These are phyloP conservation scores for Monoraphidium neglectum DNA, from an alignment of 139 green algal genomes.

Conservation along the genomic window DNA sequence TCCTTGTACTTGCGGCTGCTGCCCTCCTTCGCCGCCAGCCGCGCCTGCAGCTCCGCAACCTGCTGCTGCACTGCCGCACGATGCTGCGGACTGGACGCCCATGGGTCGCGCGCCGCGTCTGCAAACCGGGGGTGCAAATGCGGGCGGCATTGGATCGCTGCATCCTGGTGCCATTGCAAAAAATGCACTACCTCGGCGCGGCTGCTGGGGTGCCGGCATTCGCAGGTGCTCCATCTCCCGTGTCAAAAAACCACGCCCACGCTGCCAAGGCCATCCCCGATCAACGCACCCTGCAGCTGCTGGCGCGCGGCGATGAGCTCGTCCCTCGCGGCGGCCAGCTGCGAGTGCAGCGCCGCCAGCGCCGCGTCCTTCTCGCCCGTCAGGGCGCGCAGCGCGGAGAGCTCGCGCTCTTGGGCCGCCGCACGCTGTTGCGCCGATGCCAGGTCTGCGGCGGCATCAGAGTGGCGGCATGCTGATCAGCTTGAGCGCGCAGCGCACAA, in stretches of 20 bases:
- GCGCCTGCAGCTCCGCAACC: conserved; percentile 27
- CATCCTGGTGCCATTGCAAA: no score
- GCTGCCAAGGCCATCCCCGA: no score
- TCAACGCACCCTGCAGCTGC: conserved; percentile 26
- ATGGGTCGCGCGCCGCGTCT: no score
- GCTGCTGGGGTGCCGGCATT: no score
- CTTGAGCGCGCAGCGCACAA: background rate
- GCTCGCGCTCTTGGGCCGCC: conserved; percentile 22
- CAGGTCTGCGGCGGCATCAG: conserved; percentile 9
- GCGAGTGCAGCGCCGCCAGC: conserved; percentile 21
- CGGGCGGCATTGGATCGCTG: no score
- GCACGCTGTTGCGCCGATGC: conserved; percentile 6
- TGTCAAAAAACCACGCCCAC: no score
- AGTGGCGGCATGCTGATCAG: no score
- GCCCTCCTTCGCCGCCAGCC: conserved; percentile 42
- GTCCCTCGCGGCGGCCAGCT: conserved; percentile 26
- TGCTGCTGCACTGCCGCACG: conserved; percentile 40
- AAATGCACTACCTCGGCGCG: no score
- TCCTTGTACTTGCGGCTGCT: conserved; percentile 66
- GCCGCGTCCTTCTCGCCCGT: conserved; percentile 28
- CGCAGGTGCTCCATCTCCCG: no score
- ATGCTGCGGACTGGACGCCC: background rate
- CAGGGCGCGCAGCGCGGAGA: conserved; percentile 42
- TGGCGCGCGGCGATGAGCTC: conserved; percentile 20
- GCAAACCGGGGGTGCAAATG: no score